A percentile compares a stretch with the other conserved stretches of the same genome.
phyloP scores from a whole-genome alignment of 768 basidiomycete species.

The Mycena capillaripes region DNA sequence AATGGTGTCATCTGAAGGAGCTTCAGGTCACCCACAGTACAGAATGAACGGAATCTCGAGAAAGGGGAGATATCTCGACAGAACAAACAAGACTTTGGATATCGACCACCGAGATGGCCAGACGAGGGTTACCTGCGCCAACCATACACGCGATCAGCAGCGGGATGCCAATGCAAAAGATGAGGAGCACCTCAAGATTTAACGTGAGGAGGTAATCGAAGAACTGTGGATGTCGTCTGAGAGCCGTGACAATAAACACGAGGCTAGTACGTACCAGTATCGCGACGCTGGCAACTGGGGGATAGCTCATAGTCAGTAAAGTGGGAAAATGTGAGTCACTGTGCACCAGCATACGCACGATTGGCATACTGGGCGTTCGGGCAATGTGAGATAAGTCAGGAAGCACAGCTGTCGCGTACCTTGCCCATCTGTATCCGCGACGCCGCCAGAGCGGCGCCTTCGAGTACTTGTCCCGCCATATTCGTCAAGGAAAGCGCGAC shows the following conservation, averaged over 20 bases:
- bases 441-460: not conserved
- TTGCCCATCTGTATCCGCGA: conserved; percentile 4
- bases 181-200: not conserved
- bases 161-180: too few relatives aligned
- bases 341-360: not conserved
- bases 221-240: not conserved
- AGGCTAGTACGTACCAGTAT: not conserved
- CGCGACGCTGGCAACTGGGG: not conserved
- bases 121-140: not conserved
- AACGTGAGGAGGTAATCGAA: conserved; percentile 16
- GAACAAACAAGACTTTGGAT: not conserved
- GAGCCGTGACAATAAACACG: not conserved
- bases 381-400: not conserved
- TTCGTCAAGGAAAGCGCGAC: not conserved
- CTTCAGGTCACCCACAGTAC: not conserved
- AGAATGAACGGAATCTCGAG: not conserved
- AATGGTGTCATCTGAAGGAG: not conserved
- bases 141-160: not conserved
- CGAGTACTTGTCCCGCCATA: not conserved
- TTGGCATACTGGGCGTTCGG: not conserved
- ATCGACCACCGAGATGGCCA: not conserved
- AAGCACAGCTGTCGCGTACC: not conserved
- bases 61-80: conserved; percentile 13
- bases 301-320: not conserved
- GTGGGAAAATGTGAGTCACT: not conserved